Evolutionary conservation across 2,329 filamentous ascomycete species (phyloP), one percentile per base, ranked within the genome.

Genomic region (Paramyrothecium sp.): DNA sequence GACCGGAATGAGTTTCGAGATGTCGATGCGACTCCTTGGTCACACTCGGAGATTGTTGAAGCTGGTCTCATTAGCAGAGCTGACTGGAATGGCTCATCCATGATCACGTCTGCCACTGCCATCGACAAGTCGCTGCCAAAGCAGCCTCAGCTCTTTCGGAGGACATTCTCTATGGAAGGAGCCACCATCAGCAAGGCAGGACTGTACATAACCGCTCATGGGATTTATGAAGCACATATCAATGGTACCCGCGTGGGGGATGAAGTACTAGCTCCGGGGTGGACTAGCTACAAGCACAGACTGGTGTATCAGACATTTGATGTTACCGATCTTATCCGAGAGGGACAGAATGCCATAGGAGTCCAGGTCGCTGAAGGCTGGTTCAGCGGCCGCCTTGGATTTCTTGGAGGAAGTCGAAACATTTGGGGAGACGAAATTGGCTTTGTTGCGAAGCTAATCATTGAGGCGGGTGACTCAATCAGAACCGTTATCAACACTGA

Each of bases 351-450:
- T 44, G 13, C 13, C 13, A 16, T 44, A 44, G 38, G 7, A 4
- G 38, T 44, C 5, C 38, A 19, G 13, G 73, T 82, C 8, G 78
- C 69, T 3, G 78, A 81, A 61, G 79, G 81, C 1, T 83, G 80
- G 80, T 82, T 71, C 53, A 59, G 66, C 47, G 73, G 75, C 2
- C 63, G 75, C 12, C 61, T 78, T 3, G 63, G 58, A 16, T 61
- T 41, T 67, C 55, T 30, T 56, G 58, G 33, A 3, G 61, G 61
- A 7, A 49, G 53, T 5, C 56, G 58, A 2, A 64, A 72, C 16
- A 69, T 70, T 53, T 68, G 73, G 38, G 77, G 77, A 3, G 66
- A 76, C 48, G 68, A 64, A 2, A 58, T 78, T 16, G 77, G 67
- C 1, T 51, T 77, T 1, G 54, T 76, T 10, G 72, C 69, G 2